These are phyloP conservation scores for Fusarium dimerum DNA, from an alignment of 2,329 filamentous ascomycete species.

Conservation along the genomic window DNA sequence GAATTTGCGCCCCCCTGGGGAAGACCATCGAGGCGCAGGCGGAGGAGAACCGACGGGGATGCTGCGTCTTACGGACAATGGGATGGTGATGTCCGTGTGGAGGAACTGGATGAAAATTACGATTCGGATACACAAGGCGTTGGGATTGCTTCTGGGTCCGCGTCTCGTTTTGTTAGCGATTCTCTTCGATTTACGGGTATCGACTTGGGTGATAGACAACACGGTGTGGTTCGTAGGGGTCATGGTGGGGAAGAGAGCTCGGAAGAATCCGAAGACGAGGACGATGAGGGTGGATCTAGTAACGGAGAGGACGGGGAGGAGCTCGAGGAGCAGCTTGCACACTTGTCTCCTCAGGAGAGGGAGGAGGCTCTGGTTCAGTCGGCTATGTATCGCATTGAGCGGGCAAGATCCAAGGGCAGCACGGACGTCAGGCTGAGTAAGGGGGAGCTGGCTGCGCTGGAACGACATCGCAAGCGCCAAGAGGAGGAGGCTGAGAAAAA, in stretches of 20 bases:
- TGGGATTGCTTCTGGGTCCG: conserved; percentile 47
- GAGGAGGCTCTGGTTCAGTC: conserved; percentile 77
- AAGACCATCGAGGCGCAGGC: conserved; percentile 96
- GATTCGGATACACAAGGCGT: conserved; percentile 57
- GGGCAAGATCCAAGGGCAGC: conserved; percentile 74
- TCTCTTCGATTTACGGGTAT: conserved; percentile 61
- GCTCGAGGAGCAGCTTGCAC: conserved; percentile 53
- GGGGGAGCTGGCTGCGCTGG: conserved; percentile 78
- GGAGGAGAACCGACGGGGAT: conserved; percentile 59
- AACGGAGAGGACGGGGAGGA: conserved; percentile 37
- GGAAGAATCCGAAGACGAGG: conserved; percentile 33
- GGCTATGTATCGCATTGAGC: conserved; percentile 77
- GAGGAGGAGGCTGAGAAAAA: conserved; percentile 44
- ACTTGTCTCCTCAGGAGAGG: conserved; percentile 60
- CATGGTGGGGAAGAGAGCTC: conserved; percentile 21
- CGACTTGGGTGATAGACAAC: conserved; percentile 50
- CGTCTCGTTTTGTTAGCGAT: conserved; percentile 59
- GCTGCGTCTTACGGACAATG: conserved; percentile 40
- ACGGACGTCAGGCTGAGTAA: conserved; percentile 77
- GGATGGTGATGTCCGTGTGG: conserved; percentile 49
- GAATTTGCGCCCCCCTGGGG: conserved; percentile 91
- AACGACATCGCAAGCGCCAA: conserved; percentile 64
- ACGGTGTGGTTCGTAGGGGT: conserved; percentile 40
- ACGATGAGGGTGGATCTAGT: conserved; percentile 35
- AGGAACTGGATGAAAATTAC: conserved; percentile 66